Base-by-base conservation (phyloP, 495 filamentous ascomycete genomes). In the Aspergillus ellipticus region DNA sequence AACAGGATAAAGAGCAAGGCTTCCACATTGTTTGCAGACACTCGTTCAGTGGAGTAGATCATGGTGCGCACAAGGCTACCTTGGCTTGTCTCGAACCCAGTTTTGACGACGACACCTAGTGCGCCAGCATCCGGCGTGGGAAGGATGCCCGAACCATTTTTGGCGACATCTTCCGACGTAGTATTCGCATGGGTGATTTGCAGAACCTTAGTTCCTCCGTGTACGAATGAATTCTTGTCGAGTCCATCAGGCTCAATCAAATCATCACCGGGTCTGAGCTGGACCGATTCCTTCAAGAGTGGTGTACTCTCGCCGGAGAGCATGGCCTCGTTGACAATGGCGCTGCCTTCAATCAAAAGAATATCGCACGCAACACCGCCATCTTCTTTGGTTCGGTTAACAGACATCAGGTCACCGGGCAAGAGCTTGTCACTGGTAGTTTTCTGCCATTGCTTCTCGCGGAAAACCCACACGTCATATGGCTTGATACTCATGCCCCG, bases 241-340 rank as follows among this genome's bases (percentile, higher is more conserved):
- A 97, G 68, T 39, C 87, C 95, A 57, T 97, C 94, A 0, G 89
- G 80, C 16, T 99, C 94, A 59, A 99, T 84, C 26, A 72, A 62
- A n/a, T 89, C 91, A 58, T 96, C 85, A 11, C 81, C 82, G 6
- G 94, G 92, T 56, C 94, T 84, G 10, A 99, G 85, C 70, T 95
- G 92, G 57, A 99, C 80, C 0, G 95, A 97, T 61, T 97, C 94
- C 70, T 99, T 99, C 57, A 99, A 74, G 29, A 99, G 80, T 24
- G 94, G 94, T 3, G 94, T 99, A 71, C 93, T 97, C 72, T 99
- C 94, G 56, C 94, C 94, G 11, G 94, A 97, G 49, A 99, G 80
- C 94, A 99, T 99, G 24, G 94, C 94, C 73, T 99, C 94, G 71
- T 99, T 99, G 47, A 99, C 94, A 73, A 99, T 99, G 19, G 89